Percentiles rank a stretch among this genome's conserved stretches.
Evolutionary conservation across 495 filamentous ascomycete species (phyloP).

Genomic region (Neurospora africana): DNA sequence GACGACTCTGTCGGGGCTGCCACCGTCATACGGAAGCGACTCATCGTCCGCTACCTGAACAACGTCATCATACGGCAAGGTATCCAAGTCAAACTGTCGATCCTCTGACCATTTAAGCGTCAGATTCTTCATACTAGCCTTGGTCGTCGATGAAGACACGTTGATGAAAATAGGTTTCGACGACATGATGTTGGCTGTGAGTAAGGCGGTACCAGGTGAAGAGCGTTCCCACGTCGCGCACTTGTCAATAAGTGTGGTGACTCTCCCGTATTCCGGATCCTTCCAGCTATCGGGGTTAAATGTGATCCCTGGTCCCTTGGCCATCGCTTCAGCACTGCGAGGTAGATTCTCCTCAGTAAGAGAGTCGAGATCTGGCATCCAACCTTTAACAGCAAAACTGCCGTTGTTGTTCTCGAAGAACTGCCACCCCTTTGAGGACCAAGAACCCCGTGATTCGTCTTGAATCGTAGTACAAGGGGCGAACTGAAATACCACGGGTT

Average conservation of each 20-base stretch:
- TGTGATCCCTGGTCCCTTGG: slow-evolving; percentile 3
- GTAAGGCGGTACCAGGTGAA: slow-evolving; percentile 11
- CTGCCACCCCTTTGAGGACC: slow-evolving; percentile 7
- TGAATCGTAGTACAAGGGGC: slow-evolving; percentile 5
- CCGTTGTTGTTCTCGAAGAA: slow-evolving; percentile 21
- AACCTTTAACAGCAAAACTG: slow-evolving; percentile 22
- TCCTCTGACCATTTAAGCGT: slow-evolving; percentile 23
- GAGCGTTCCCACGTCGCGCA: slow-evolving; percentile 34
- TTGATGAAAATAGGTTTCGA: slow-evolving; percentile 28
- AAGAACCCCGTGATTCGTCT: slow-evolving; percentile 10
- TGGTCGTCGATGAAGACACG: slow-evolving; percentile 15
- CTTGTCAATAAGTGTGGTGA: slow-evolving; percentile 23
- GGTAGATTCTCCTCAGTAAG: slow-evolving; percentile 26
- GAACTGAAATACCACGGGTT: slow-evolving; percentile 6
- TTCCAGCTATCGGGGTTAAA: slow-evolving; percentile 19
- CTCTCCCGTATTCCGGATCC: slow-evolving; percentile 28
- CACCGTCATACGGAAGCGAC: neutral
- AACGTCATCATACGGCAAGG: slow-evolving; percentile 32
- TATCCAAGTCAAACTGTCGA: slow-evolving; percentile 29
- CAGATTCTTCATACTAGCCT: slow-evolving; percentile 12
- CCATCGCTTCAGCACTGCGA: slow-evolving; percentile 24
- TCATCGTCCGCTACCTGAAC: slow-evolving; percentile 15
- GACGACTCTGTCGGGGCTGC: neutral
- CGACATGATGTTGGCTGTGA: slow-evolving; percentile 16
- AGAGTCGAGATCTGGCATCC: slow-evolving; percentile 21